These are phyloP conservation scores for Trichophaea hybrida DNA, from an alignment of 2,329 filamentous ascomycete genomes.

Conservation along the genomic window DNA sequence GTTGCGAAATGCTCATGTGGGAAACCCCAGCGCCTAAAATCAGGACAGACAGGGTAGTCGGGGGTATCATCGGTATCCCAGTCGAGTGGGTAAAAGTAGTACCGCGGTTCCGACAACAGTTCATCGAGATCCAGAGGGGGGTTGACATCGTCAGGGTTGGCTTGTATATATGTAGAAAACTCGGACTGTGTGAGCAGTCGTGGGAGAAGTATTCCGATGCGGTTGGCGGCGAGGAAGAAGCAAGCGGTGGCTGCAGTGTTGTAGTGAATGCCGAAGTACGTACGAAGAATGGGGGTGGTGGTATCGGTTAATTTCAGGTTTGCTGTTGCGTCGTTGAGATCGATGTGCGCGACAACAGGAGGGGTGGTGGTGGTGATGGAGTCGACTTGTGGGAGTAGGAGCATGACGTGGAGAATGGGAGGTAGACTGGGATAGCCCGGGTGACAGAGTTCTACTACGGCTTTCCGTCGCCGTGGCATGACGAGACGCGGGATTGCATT, in stretches of 20 bases:
- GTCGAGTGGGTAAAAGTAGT: background rate
- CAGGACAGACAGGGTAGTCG: background rate
- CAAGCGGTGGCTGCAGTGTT: background rate
- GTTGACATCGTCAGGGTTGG: too few relatives aligned
- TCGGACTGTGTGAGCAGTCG: background rate
- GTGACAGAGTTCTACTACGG: background rate
- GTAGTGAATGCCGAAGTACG: background rate
- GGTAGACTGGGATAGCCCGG: background rate
- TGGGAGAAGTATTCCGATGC: background rate
- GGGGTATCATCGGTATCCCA: background rate
- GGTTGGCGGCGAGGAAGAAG: background rate
- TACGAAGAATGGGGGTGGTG: too few relatives aligned
- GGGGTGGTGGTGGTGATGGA: background rate
- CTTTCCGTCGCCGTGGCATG: too few relatives aligned
- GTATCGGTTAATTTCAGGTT: too few relatives aligned
- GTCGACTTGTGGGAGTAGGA: background rate
- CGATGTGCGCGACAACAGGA: too few relatives aligned
- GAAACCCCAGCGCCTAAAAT: background rate
- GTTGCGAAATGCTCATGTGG: background rate
- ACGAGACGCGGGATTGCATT: too few relatives aligned
- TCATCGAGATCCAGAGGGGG: background rate
- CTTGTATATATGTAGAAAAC: too few relatives aligned
- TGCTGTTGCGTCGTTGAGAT: too few relatives aligned
- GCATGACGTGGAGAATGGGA: background rate
- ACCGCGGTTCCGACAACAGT: background rate